Conservation (phyloP, 768 basidiomycete species). For the Trametes cubensis region DNA sequence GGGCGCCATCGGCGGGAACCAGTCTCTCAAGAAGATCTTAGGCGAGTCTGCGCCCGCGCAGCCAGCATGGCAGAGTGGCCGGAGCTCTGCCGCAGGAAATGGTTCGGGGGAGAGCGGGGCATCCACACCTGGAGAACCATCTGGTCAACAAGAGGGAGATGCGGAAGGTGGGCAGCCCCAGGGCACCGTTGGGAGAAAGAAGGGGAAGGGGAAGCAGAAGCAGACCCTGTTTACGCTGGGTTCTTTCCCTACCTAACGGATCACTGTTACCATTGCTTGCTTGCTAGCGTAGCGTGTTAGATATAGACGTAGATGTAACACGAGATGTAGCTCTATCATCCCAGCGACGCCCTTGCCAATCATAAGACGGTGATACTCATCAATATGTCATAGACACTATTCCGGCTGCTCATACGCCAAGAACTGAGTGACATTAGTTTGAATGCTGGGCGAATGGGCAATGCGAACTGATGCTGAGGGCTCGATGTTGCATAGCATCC, state of each 20-base stretch:
- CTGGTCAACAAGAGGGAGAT: conserved; percentile 15
- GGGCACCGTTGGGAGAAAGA: conserved; percentile 56
- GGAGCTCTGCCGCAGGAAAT: not conserved
- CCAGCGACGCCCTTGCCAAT: not conserved
- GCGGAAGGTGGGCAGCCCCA: conserved; percentile 19
- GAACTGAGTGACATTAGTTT: no score
- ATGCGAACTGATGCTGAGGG: not conserved
- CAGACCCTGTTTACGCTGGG: conserved; percentile 78
- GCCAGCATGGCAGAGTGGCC: conserved; percentile 36
- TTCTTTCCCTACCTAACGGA: conserved; percentile 44
- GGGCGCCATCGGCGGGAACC: conserved; percentile 59
- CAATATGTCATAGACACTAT: no score
- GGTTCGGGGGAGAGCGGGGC: conserved; percentile 14
- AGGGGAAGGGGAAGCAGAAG: conserved; percentile 81
- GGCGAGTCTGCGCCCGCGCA: conserved; percentile 45
- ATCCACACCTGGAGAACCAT: conserved; percentile 17
- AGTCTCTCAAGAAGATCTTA: conserved; percentile 67
- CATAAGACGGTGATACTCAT: not conserved
- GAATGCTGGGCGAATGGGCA: no score
- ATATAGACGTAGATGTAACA: not conserved
- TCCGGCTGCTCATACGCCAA: no score
- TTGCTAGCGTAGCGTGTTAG: not conserved
- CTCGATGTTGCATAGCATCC: not conserved
- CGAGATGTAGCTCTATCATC: not conserved
- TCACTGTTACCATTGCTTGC: not conserved